phyloP scores from a whole-genome alignment of 345 rosid species.

The Salix suchowensis region DNA sequence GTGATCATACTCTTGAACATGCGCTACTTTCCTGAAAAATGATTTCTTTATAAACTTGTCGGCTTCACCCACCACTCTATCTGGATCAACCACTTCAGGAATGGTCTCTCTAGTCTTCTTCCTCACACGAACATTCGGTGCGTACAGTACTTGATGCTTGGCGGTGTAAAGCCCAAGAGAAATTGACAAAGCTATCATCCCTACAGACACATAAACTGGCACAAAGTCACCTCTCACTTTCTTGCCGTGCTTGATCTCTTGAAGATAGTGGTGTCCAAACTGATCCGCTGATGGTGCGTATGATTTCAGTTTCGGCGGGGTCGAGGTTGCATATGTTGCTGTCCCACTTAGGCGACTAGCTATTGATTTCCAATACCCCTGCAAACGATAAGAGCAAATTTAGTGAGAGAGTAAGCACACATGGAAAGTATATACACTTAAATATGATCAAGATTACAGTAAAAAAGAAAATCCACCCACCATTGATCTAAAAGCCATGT shows the following conservation, averaged over 20 bases:
- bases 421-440: not conserved
- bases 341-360: not conserved
- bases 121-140: conserved; percentile 56
- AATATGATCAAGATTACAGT: not conserved
- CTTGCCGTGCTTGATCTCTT: not conserved
- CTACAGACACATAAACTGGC: conserved; percentile 10
- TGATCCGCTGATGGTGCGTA: conserved; percentile 6
- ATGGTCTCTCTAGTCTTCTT: conserved; percentile 70
- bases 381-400: not conserved
- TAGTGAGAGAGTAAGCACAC: not conserved
- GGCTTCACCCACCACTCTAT: conserved; percentile 41
- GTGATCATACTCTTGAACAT: conserved; percentile 42
- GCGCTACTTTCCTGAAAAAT: conserved; percentile 70
- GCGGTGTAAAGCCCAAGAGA: conserved; percentile 53
- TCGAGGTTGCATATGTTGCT: conserved; percentile 9
- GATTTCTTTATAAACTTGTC: conserved; percentile 44
- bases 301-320: conserved; percentile 5
- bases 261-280: not conserved
- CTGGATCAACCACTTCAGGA: conserved; percentile 73
- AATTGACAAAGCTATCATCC: conserved; percentile 1
- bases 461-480: not conserved
- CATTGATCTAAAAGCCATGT: conserved; percentile 13
- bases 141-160: conserved; percentile 48
- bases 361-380: not conserved
- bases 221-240: conserved; percentile 5